Evolutionary conservation across 2,329 filamentous ascomycete genomes (phyloP).

Genomic region (Hypomyces rosellus): DNA sequence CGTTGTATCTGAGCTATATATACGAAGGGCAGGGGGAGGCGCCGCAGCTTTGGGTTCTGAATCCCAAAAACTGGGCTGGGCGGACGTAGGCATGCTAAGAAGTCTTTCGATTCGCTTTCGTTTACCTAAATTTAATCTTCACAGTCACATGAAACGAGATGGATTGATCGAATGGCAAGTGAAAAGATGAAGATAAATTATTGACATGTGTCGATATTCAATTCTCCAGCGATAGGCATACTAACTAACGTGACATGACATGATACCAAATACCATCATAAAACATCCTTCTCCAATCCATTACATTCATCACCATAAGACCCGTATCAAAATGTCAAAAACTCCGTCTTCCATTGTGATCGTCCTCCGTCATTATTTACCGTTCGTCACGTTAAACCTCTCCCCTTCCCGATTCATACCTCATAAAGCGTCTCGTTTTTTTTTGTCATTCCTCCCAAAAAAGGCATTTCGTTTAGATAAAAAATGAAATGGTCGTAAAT

Average conservation of each 20-base stretch:
- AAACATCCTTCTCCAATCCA: too few relatives aligned
- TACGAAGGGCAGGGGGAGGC: conserved; percentile 18
- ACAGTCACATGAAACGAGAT: too few relatives aligned
- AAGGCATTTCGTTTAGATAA: conserved; percentile 6
- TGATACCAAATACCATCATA: too few relatives aligned
- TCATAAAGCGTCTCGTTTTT: conserved; percentile 2
- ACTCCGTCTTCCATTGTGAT: too few relatives aligned
- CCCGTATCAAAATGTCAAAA: too few relatives aligned
- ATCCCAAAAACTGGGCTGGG: conserved; percentile 15
- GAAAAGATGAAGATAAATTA: too few relatives aligned
- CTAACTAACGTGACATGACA: too few relatives aligned
- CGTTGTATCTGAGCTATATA: conserved; percentile 30
- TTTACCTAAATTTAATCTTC: too few relatives aligned
- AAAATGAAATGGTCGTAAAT: conserved; percentile 6
- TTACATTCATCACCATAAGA: too few relatives aligned
- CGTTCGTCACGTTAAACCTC: conserved; percentile 1
- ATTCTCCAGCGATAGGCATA: too few relatives aligned
- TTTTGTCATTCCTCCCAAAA: background rate
- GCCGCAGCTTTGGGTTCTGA: conserved; percentile 28
- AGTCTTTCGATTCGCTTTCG: background rate
- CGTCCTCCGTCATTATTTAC: background rate
- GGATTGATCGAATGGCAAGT: too few relatives aligned
- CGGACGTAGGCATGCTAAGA: background rate
- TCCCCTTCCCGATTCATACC: background rate
- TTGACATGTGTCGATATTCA: too few relatives aligned